Percentiles rank a stretch among this genome's conserved stretches.
These are phyloP conservation scores for Xerocomus brunneocitrinus DNA, from an alignment of 768 basidiomycete species.

Conservation along the genomic window DNA sequence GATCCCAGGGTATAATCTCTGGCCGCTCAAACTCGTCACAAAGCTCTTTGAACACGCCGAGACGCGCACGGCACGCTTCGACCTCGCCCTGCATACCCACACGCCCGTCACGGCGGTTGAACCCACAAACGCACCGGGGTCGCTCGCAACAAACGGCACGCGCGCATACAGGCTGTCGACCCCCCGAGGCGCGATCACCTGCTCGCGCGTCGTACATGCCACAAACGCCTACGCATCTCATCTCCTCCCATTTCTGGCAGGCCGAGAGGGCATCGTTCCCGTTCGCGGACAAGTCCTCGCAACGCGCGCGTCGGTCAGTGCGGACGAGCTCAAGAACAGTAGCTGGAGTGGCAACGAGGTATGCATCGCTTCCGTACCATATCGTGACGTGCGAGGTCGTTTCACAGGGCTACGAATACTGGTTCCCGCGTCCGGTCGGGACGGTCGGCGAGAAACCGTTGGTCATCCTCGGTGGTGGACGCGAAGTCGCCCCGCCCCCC, in stretches of 20 bases:
- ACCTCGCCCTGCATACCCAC: slow-evolving; percentile 62
- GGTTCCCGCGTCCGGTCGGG: slow-evolving; percentile 66
- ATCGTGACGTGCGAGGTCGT: no score
- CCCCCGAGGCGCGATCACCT: slow-evolving; percentile 57
- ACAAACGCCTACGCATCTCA: slow-evolving; percentile 82
- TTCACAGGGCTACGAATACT: slow-evolving; percentile 59
- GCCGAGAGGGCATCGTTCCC: slow-evolving; percentile 55
- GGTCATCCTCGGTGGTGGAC: slow-evolving; percentile 70
- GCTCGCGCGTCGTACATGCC: slow-evolving; percentile 72
- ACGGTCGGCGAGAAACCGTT: slow-evolving; percentile 40
- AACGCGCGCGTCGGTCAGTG: slow-evolving; percentile 37
- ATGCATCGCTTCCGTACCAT: background rate
- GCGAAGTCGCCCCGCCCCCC: slow-evolving; percentile 37
- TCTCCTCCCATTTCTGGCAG: slow-evolving; percentile 65
- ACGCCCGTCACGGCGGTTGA: slow-evolving; percentile 59
- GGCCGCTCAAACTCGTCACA: slow-evolving; percentile 80
- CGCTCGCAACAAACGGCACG: background rate
- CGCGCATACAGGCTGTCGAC: slow-evolving; percentile 36
- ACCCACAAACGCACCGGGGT: background rate
- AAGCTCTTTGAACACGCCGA: slow-evolving; percentile 49
- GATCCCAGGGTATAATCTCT: slow-evolving; percentile 60
- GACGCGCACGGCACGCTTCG: slow-evolving; percentile 27
- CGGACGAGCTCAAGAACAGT: slow-evolving; percentile 37
- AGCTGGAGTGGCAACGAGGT: slow-evolving; percentile 46
- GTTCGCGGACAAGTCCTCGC: slow-evolving; percentile 66